Base-by-base conservation (phyloP, 805 yeast species). In the Alloascoidea hylecoeti region DNA sequence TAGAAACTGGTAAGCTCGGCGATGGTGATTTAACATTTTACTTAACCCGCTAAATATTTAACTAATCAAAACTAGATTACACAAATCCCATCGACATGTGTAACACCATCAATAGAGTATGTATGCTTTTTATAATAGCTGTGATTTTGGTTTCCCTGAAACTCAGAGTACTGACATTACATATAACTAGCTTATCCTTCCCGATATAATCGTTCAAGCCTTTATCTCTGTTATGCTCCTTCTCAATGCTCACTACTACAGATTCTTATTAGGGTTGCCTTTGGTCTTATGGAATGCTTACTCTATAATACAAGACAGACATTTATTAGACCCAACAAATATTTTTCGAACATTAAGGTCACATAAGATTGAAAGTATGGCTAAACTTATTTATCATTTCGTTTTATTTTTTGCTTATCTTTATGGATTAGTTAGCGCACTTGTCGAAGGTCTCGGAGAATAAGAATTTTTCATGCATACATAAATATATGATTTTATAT, bases 11-110 rank as follows among this genome's bases (percentile, higher is more conserved):
- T 23, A 9, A n/a, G n/a, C n/a, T 23, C 30, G n/a, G n/a, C 30
- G 30, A n/a, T n/a, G 13, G 13, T 23, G 30, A n/a, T 23, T n/a
- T 9, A 23, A 9, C 30, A n/a, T 23, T n/a, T 23, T 23, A 23
- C 30, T 23, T 9, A 23, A 23, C 30, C 30, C 30, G 13, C 30
- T 23, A 23, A 23, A 23, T 23, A 23, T 23, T 23, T 9, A 23
- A 23, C n/a, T 9, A 9, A n/a, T 23, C 30, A n/a, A 39, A 36
- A 61, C 78, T 88, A 53, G 98, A 92, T 61, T 92, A 89, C 68
- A 88, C 88, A 64, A 92, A 89, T 60, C 97, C 97, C 41, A 85
- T 89, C 56, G 97, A 89, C 62, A 70, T 92, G 50, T 92, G 98
- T 64, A 84, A 84, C 64, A 79, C 82, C 52, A 73, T 92, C 56